Conservation (phyloP, 176 grass and related monocot species). For the Typha latifolia region DNA sequence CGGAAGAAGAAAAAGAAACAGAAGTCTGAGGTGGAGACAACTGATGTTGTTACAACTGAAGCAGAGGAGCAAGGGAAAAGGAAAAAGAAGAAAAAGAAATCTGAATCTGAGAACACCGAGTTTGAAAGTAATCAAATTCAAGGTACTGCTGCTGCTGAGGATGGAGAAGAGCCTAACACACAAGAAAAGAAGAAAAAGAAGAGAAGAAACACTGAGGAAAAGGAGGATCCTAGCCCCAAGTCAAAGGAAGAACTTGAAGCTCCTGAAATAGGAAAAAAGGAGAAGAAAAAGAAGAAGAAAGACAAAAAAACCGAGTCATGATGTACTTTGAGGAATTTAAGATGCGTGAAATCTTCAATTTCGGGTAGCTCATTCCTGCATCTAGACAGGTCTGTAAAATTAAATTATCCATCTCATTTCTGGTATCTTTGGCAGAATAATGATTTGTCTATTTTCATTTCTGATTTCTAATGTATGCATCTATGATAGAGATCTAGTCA, state of each 20-base stretch:
- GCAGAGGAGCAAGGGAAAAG: conserved; percentile 25
- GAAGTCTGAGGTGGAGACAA: conserved; percentile 11
- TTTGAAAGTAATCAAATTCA: neutral
- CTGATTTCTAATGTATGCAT: no score
- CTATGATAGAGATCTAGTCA: no score
- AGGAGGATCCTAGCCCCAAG: conserved; percentile 1
- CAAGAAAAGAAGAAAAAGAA: conserved; percentile 75
- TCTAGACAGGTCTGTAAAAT: no score
- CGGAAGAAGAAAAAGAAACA: conserved; percentile 36
- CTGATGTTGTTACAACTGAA: neutral
- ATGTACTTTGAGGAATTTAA: neutral
- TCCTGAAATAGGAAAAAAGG: neutral
- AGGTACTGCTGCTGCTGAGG: conserved; percentile 1
- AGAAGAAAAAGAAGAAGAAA: conserved; percentile 17
- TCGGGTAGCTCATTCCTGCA: no score
- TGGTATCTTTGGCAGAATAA: no score
- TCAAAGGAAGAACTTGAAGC: neutral
- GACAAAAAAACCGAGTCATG: neutral
- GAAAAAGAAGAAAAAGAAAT: conserved; percentile 39
- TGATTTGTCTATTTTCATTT: no score
- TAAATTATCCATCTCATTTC: no score
- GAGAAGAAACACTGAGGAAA: conserved; percentile 34
- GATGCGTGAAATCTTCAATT: neutral
- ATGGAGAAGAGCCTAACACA: conserved; percentile 6
- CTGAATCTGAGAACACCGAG: neutral